These are phyloP conservation scores for Fraxinus velutina DNA, from an alignment of 305 asterid genomes.

Conservation along the genomic window DNA sequence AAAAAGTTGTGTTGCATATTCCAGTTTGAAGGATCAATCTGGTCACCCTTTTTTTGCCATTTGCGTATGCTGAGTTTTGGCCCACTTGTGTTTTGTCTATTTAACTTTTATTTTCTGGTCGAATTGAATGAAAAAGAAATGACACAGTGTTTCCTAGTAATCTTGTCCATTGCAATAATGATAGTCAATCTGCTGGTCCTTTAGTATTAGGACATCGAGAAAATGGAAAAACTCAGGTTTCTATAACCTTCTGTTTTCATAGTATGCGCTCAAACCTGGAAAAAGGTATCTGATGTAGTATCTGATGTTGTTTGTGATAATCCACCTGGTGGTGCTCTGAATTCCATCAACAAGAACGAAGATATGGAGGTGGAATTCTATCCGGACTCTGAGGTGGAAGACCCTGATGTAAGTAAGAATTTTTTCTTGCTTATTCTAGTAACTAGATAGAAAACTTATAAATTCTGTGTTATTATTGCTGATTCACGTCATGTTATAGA, in stretches of 20 bases:
- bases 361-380: slow-evolving; percentile 38
- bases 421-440: slow-evolving; percentile 18
- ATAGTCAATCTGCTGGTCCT: background rate
- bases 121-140: background rate
- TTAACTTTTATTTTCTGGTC: background rate
- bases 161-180: background rate
- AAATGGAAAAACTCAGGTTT: background rate
- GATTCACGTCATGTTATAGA: background rate
- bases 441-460: background rate
- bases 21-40: background rate
- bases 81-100: background rate
- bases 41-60: slow-evolving; percentile 2
- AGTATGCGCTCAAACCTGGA: background rate
- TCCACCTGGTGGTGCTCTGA: slow-evolving; percentile 27
- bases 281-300: slow-evolving; percentile 16
- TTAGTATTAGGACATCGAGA: background rate
- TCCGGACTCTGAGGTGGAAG: slow-evolving; percentile 73
- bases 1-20: background rate
- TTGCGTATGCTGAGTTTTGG: background rate
- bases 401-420: slow-evolving; percentile 71
- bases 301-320: slow-evolving; percentile 36
- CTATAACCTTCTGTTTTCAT: background rate
- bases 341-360: slow-evolving; percentile 35
- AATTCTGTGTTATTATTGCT: background rate
- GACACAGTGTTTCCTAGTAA: background rate